Evolutionary conservation across 2,329 filamentous ascomycete species (phyloP).

Genomic region (Nemania sp.): DNA sequence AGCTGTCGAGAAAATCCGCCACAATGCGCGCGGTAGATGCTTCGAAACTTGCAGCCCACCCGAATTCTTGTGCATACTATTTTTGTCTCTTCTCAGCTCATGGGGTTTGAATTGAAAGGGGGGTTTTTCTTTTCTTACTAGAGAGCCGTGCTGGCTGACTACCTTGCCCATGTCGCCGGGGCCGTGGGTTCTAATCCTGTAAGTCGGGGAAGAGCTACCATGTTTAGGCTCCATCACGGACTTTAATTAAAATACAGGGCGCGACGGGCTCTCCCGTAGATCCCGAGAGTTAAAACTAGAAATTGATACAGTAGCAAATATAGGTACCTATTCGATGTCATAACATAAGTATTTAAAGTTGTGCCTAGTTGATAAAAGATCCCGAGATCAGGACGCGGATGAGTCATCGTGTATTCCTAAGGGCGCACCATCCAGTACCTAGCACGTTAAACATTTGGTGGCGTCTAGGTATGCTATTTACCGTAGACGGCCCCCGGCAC

Average conservation of each 20-base stretch:
- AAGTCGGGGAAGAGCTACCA: not conserved
- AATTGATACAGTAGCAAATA: no score
- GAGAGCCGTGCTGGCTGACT: conserved; percentile 24
- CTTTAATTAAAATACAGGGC: not conserved
- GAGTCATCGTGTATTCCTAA: no score
- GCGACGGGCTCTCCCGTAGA: not conserved
- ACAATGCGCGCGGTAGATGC: conserved; percentile 15
- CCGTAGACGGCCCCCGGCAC: no score
- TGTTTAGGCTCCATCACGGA: conserved; percentile 9
- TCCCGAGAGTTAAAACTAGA: no score
- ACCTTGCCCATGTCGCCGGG: conserved; percentile 33
- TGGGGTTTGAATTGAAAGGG: no score
- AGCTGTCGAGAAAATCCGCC: conserved; percentile 29
- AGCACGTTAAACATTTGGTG: no score
- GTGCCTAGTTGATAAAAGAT: no score
- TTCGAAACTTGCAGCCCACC: conserved; percentile 29
- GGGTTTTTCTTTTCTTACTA: conserved; percentile 15
- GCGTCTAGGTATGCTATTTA: no score
- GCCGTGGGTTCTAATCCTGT: conserved; percentile 21
- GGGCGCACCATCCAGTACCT: no score
- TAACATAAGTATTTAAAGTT: no score
- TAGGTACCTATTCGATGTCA: no score
- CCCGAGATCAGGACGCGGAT: no score
- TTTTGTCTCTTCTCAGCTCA: conserved; percentile 8
- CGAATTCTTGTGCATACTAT: conserved; percentile 23